Percentiles rank a stretch among this genome's conserved stretches.
phyloP scores from a whole-genome alignment of 305 asterid genomes.

The Fraxinus latifolia region DNA sequence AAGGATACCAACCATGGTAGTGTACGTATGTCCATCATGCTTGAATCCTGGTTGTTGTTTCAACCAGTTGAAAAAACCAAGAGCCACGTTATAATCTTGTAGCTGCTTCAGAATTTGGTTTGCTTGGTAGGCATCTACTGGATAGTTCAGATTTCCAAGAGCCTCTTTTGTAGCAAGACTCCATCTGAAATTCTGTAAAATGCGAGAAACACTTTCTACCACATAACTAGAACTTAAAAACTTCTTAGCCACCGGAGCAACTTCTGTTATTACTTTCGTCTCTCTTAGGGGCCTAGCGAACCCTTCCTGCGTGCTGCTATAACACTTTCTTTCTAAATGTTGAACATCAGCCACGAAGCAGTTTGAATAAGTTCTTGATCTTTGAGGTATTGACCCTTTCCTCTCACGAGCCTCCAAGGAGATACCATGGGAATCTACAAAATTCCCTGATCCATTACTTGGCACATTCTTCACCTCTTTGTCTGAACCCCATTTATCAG shows the following conservation, averaged over 20 bases:
- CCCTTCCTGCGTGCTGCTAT: constrained; percentile 37
- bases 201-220: constrained; percentile 52
- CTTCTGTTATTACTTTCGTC: constrained; percentile 31
- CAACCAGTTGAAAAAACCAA: constrained; percentile 87
- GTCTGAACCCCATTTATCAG: constrained; percentile 36
- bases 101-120: constrained; percentile 89
- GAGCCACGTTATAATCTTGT: constrained; percentile 66
- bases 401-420: constrained; percentile 36
- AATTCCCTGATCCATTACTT: constrained; percentile 29
- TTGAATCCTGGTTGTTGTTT: constrained; percentile 72
- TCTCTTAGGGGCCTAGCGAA: constrained; percentile 40
- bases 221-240: constrained; percentile 35
- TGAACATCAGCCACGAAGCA: constrained; percentile 30
- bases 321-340: constrained; percentile 37
- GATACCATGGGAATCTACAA: constrained; percentile 29
- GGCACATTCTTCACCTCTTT: constrained; percentile 34
- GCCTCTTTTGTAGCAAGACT: constrained; percentile 65
- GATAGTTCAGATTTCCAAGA: constrained; percentile 57
- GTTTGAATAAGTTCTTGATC: constrained; percentile 43
- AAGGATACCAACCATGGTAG: constrained; percentile 95
- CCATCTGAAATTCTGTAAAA: constrained; percentile 70
- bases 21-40: constrained; percentile 91
- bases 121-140: constrained; percentile 72
- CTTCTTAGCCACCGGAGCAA: constrained; percentile 40
- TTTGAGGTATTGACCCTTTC: constrained; percentile 49